phyloP scores from a whole-genome alignment of 176 grass and related monocot species.

The Pharus latifolius region DNA sequence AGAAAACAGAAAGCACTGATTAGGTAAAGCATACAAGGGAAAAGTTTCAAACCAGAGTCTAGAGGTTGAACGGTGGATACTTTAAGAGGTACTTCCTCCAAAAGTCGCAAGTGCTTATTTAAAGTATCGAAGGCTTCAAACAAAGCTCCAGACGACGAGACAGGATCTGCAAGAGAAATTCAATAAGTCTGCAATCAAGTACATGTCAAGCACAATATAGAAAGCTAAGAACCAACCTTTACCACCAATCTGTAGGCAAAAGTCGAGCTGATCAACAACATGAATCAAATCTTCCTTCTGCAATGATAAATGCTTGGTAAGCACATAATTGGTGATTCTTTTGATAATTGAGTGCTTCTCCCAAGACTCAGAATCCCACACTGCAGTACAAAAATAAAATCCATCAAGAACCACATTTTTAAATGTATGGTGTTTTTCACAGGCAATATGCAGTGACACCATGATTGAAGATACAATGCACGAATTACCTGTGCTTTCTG shows the following conservation, averaged over 20 bases:
- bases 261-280: slow-evolving; percentile 91
- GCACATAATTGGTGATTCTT: slow-evolving; percentile 62
- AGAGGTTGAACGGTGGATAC: slow-evolving; percentile 75
- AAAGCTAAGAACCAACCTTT: slow-evolving; percentile 39
- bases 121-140: slow-evolving; percentile 69
- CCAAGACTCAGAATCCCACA: slow-evolving; percentile 68
- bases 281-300: slow-evolving; percentile 49
- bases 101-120: slow-evolving; percentile 50
- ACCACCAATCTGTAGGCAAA: slow-evolving; percentile 63
- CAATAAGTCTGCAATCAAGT: background rate
- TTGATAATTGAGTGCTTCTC: slow-evolving; percentile 81
- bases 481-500: slow-evolving; percentile 81
- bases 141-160: slow-evolving; percentile 55
- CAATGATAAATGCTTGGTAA: slow-evolving; percentile 62
- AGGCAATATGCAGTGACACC: background rate
- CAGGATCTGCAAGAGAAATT: slow-evolving; percentile 57
- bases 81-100: slow-evolving; percentile 87
- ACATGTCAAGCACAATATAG: slow-evolving; percentile 4
- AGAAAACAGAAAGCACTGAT: too few relatives aligned
- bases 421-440: slow-evolving; percentile 7
- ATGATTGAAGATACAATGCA: slow-evolving; percentile 8
- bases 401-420: background rate
- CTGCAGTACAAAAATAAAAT: slow-evolving; percentile 37
- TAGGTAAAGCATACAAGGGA: background rate
- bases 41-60: slow-evolving; percentile 45